Evolutionary conservation across 768 basidiomycete species (phyloP).

Genomic region (Termitomyces sp.): DNA sequence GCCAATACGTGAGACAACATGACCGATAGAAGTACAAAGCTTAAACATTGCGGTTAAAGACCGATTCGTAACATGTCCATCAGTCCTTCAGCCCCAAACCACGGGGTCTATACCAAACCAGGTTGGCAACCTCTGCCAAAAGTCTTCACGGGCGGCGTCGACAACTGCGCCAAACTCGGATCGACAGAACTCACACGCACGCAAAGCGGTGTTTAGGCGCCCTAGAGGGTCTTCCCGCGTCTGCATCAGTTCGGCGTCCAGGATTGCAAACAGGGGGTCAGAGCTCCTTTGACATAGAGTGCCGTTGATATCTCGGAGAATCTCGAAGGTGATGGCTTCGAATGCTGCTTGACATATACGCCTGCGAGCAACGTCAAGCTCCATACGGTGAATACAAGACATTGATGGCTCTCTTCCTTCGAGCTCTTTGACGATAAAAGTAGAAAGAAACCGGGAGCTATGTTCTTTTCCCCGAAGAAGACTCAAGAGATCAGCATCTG

Average conservation of each 20-base stretch:
- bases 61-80: not conserved
- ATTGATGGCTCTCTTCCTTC: conserved; percentile 58
- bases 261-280: conserved; percentile 70
- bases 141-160: conserved; percentile 55
- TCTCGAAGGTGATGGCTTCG: conserved; percentile 72
- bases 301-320: conserved; percentile 72
- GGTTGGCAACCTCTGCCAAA: conserved; percentile 61
- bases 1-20: conserved; percentile 10
- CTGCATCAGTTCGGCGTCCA: conserved; percentile 67
- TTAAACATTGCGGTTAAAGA: not conserved
- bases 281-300: conserved; percentile 62
- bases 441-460: conserved; percentile 70
- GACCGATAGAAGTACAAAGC: conserved; percentile 5
- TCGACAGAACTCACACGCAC: conserved; percentile 65
- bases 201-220: conserved; percentile 41
- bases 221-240: conserved; percentile 48
- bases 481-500: conserved; percentile 53
- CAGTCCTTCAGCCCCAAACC: conserved; percentile 25
- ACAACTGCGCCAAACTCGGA: conserved; percentile 61
- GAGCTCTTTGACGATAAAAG: conserved; percentile 72
- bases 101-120: conserved; percentile 61
- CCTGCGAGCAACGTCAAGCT: conserved; percentile 41
- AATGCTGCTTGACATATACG: conserved; percentile 70
- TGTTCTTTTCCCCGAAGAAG: conserved; percentile 72
- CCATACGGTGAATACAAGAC: conserved; percentile 49